phyloP scores from a whole-genome alignment of 2,329 filamentous ascomycete species.

The Bipolaris oryzae region DNA sequence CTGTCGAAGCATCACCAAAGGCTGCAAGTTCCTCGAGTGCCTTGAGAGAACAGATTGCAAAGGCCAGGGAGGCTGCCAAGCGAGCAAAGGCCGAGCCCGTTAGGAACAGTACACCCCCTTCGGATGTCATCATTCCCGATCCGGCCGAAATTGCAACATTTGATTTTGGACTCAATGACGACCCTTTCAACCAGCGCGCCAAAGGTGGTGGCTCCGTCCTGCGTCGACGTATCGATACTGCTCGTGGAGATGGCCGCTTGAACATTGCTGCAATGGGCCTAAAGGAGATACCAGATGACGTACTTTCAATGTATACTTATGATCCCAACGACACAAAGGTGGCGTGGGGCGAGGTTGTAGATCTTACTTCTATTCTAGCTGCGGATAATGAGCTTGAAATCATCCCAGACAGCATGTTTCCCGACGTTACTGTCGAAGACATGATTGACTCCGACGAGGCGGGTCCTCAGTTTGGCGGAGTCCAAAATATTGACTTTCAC shows the following conservation, averaged over 20 bases:
- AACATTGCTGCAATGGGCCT: slow-evolving; percentile 88
- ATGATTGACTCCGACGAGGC: slow-evolving; percentile 67
- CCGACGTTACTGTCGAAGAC: slow-evolving; percentile 65
- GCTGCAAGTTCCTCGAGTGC: slow-evolving; percentile 74
- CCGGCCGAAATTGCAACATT: slow-evolving; percentile 51
- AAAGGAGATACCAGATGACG: slow-evolving; percentile 78
- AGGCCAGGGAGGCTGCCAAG: slow-evolving; percentile 78
- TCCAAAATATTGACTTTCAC: slow-evolving; percentile 84
- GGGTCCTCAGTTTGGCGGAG: slow-evolving; percentile 78
- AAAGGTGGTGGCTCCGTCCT: slow-evolving; percentile 71
- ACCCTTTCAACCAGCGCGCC: slow-evolving; percentile 73
- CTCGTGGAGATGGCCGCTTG: slow-evolving; percentile 77
- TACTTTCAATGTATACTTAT: slow-evolving; percentile 88
- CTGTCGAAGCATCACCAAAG: slow-evolving; percentile 40
- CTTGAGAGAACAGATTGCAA: slow-evolving; percentile 88
- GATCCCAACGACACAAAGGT: slow-evolving; percentile 66
- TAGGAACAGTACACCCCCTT: slow-evolving; percentile 38
- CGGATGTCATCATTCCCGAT: slow-evolving; percentile 41
- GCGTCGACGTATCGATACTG: slow-evolving; percentile 72
- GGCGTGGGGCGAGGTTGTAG: slow-evolving; percentile 90
- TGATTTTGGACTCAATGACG: slow-evolving; percentile 64
- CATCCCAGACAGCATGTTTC: slow-evolving; percentile 77
- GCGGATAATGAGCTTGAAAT: slow-evolving; percentile 86
- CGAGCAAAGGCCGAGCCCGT: slow-evolving; percentile 30
- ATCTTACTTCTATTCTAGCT: slow-evolving; percentile 80